These are phyloP conservation scores for Blumeria hordei DNA, from an alignment of 2,329 filamentous ascomycete genomes.

Conservation along the genomic window DNA sequence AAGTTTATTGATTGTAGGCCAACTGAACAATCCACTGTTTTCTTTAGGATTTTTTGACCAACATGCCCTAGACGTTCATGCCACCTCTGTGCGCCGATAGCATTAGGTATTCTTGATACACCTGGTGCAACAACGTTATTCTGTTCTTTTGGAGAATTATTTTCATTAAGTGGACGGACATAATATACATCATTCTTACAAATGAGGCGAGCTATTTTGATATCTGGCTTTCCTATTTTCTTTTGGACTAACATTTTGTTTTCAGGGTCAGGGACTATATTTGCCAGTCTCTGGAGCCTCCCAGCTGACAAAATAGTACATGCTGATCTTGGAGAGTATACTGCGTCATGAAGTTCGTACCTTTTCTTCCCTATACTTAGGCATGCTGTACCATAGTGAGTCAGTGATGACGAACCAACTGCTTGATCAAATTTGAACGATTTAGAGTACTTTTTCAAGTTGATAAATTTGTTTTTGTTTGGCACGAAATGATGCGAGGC, in stretches of 20 bases:
- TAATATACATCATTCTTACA: constrained; percentile 1
- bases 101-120: background rate
- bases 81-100: background rate
- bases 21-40: background rate
- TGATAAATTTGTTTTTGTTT: background rate
- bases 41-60: background rate
- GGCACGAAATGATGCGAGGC: background rate
- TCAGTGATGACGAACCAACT: background rate
- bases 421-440: background rate
- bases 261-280: background rate
- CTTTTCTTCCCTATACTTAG: background rate
- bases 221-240: background rate
- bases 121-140: background rate
- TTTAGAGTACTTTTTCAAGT: background rate
- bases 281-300: background rate
- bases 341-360: background rate
- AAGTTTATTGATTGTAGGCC: background rate
- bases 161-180: background rate
- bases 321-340: background rate
- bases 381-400: background rate
- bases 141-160: background rate
- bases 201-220: background rate
- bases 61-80: background rate
- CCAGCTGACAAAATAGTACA: background rate
- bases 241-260: background rate